These are phyloP conservation scores for Rosellinia necatrix DNA, from an alignment of 2,329 filamentous ascomycete species.

Conservation along the genomic window DNA sequence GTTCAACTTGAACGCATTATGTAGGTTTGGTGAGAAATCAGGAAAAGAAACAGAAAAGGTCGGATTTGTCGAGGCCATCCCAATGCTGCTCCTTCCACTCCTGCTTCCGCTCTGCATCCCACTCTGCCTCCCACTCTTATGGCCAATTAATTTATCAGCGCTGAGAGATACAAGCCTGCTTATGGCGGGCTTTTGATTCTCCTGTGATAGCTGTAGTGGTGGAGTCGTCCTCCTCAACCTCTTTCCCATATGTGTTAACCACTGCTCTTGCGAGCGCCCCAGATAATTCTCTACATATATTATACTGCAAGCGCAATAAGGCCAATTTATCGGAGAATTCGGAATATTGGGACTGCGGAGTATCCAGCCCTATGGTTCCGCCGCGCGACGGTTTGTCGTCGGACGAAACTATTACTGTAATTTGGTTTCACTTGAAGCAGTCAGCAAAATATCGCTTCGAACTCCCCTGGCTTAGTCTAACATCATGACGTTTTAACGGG, in stretches of 20 bases:
- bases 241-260: neutral
- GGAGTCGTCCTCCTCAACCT: neutral
- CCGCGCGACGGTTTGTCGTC: slow-evolving; percentile 1
- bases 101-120: too few relatives aligned
- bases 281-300: too few relatives aligned
- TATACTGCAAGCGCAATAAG: neutral
- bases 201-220: neutral
- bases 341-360: slow-evolving; percentile 1
- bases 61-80: too few relatives aligned
- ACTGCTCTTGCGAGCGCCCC: neutral
- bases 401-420: neutral
- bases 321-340: slow-evolving; percentile 8
- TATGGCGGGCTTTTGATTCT: neutral
- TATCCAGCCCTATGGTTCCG: slow-evolving; percentile 17
- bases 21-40: too few relatives aligned
- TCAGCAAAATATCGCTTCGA: slow-evolving; percentile 3
- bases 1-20: too few relatives aligned
- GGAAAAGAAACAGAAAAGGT: too few relatives aligned
- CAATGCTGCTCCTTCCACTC: too few relatives aligned
- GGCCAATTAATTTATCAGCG: neutral
- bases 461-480: neutral
- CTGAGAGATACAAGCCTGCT: neutral
- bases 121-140: too few relatives aligned
- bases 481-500: slow-evolving; percentile 2
- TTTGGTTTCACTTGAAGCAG: neutral